These are phyloP conservation scores for Claviceps capensis DNA, from an alignment of 2,329 filamentous ascomycete genomes.

Conservation along the genomic window DNA sequence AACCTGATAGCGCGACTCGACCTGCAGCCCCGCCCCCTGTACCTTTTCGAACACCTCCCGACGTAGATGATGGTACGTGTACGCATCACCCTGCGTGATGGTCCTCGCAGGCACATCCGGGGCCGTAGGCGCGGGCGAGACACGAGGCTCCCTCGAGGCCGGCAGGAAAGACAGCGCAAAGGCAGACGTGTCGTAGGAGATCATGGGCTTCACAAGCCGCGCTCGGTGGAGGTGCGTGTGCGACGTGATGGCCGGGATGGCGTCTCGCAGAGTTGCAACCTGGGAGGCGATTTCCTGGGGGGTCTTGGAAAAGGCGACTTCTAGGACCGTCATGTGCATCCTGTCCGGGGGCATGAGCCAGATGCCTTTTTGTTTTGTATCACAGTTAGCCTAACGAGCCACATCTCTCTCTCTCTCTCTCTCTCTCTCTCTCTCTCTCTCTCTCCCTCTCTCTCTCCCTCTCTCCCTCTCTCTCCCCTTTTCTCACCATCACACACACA, in stretches of 20 bases:
- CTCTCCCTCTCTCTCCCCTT: neutral
- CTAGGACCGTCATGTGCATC: slow-evolving; percentile 76
- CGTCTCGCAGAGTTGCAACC: slow-evolving; percentile 40
- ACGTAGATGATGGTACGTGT: slow-evolving; percentile 84
- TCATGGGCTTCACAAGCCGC: slow-evolving; percentile 64
- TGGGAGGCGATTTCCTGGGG: slow-evolving; percentile 52
- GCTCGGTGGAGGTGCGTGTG: slow-evolving; percentile 54
- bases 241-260: slow-evolving; percentile 46
- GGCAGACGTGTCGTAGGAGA: slow-evolving; percentile 76
- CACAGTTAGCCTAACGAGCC: neutral
- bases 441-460: no score
- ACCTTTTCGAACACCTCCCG: slow-evolving; percentile 58
- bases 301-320: slow-evolving; percentile 70
- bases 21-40: slow-evolving; percentile 46
- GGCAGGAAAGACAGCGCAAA: slow-evolving; percentile 81
- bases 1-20: slow-evolving; percentile 73
- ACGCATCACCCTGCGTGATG: slow-evolving; percentile 43
- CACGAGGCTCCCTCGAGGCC: slow-evolving; percentile 45
- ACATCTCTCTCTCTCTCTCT: neutral
- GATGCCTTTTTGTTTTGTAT: slow-evolving; percentile 37
- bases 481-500: neutral
- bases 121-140: slow-evolving; percentile 24
- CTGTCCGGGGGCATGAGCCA: slow-evolving; percentile 74
- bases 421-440: neutral
- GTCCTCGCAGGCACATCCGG: slow-evolving; percentile 20